Evolutionary conservation across 2,329 filamentous ascomycete species (phyloP), one percentile per base, ranked within the genome.

Genomic region (Diaporthe ampelina): DNA sequence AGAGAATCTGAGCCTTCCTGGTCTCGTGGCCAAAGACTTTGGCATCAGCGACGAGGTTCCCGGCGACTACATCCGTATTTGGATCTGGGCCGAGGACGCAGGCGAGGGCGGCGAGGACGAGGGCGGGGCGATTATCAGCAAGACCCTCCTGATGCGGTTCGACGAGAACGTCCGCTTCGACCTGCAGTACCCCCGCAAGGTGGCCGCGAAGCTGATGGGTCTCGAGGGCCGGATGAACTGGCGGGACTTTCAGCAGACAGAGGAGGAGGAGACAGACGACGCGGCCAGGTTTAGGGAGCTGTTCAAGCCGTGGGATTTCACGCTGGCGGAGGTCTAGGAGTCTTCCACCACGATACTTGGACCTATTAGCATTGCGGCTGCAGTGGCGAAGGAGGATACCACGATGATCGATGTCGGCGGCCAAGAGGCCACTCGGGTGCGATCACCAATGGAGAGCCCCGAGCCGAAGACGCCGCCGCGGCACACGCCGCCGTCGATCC

Each of bases 291-390:
- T 98, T 83, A 95, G 96, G 79, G 87, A 89, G 78, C 92, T 93
- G 0, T 99, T 97, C 81, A 92, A 94, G 83, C 87, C 90, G 43
- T 98, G 94, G 89, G 96, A 99, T 83, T 98, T 98, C 82, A 93
- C 94, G 19, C 75, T 86, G 61, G 48, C 29, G 56, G 74, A 59
- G 48, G 74, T 48, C 32, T 76, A 76, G 74, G 61, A 74, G 68
- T 45, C 74, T 21, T 72, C 74, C 26, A 40, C 37, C 40, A 4
- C 59, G 17, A 21, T 37, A 21, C 29, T 21, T 61, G 26, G 7
- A 24, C 24, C 10, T 9, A 19, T 45, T 17, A 24, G 57, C n/a
- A 19, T 37, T 59, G 19, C 32, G n/a, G 54, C 57, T 24, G 8
- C 21, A 10, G 35, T 19, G 35, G 37, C 45, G 24, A 48, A 56